A percentile compares a stretch with the other conserved stretches of the same genome.
These are phyloP conservation scores for Lipomyces chichibuensis DNA, from an alignment of 805 yeast genomes.

Conservation along the genomic window DNA sequence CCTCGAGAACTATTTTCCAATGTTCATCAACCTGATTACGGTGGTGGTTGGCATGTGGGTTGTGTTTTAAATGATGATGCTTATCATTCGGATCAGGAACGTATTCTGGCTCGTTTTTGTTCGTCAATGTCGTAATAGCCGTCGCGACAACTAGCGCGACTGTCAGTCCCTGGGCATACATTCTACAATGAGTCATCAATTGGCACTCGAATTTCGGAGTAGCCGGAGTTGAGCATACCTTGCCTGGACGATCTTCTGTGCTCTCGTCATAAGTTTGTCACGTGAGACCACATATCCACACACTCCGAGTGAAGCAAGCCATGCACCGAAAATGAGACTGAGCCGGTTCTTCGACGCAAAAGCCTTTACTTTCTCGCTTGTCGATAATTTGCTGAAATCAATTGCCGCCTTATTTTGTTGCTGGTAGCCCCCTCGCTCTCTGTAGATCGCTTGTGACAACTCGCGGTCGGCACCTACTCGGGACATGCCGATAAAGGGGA, in stretches of 20 bases:
- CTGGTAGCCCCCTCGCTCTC: slow-evolving; percentile 25
- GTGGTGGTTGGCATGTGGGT: slow-evolving; percentile 5
- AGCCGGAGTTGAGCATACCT: slow-evolving; percentile 36
- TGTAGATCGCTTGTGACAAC: slow-evolving; percentile 17
- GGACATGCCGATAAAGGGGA: slow-evolving; percentile 17
- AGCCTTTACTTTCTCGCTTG: slow-evolving; percentile 1
- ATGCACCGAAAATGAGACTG: slow-evolving; percentile 58
- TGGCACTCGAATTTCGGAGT: background rate
- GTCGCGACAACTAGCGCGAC: slow-evolving; percentile 71
- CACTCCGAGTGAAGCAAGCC: slow-evolving; percentile 81
- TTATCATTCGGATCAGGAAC: slow-evolving; percentile 26
- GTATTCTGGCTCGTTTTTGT: slow-evolving; percentile 48
- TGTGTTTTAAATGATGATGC: slow-evolving; percentile 22
- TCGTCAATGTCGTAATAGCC: slow-evolving; percentile 46
- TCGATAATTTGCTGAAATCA: background rate
- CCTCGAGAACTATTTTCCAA: slow-evolving; percentile 21
- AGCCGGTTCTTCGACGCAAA: slow-evolving; percentile 12
- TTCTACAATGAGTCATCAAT: slow-evolving; percentile 48
- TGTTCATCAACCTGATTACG: slow-evolving; percentile 16
- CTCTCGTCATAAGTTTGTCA: slow-evolving; percentile 70
- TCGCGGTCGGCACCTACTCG: slow-evolving; percentile 22
- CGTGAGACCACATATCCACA: slow-evolving; percentile 73
- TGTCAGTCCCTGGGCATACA: slow-evolving; percentile 85
- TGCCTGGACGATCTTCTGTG: slow-evolving; percentile 84
- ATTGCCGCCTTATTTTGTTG: slow-evolving; percentile 8